A percentile compares a stretch with the other conserved stretches of the same genome.
Evolutionary conservation across 2,329 filamentous ascomycete genomes (phyloP).

Genomic region (Beauveria caledonica): DNA sequence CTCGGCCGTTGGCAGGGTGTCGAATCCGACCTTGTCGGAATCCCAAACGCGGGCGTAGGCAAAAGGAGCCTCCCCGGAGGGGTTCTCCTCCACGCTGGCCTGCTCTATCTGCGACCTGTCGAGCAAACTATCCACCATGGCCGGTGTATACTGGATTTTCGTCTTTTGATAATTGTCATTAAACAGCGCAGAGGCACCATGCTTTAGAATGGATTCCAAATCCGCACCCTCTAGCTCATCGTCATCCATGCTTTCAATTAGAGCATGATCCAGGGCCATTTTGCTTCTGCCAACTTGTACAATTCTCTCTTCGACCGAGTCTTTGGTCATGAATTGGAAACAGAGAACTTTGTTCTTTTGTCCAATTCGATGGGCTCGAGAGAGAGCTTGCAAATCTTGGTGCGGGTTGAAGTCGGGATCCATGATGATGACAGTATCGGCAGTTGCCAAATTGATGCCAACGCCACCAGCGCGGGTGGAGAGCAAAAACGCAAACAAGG

Average conservation of each 20-base stretch:
- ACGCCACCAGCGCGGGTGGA: constrained; percentile 94
- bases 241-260: constrained; percentile 85
- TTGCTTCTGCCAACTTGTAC: constrained; percentile 94
- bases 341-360: constrained; percentile 94
- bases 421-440: constrained; percentile 95
- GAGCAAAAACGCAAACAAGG: constrained; percentile 81
- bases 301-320: constrained; percentile 88
- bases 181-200: constrained; percentile 83
- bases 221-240: constrained; percentile 74
- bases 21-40: constrained; percentile 63
- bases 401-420: constrained; percentile 97
- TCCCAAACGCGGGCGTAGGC: constrained; percentile 89
- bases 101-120: constrained; percentile 77
- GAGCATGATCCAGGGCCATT: constrained; percentile 87
- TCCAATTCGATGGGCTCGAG: constrained; percentile 89
- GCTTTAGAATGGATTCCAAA: constrained; percentile 77
- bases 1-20: constrained; percentile 49
- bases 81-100: constrained; percentile 54
- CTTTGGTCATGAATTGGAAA: constrained; percentile 86
- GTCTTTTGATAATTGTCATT: constrained; percentile 60
- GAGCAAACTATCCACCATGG: constrained; percentile 81
- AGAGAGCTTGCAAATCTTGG: constrained; percentile 92
- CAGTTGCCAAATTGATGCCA: constrained; percentile 93
- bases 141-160: constrained; percentile 73
- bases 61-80: constrained; percentile 69